phyloP scores from a whole-genome alignment of 2,329 filamentous ascomycete genomes.

The Aschersonia sp. region DNA sequence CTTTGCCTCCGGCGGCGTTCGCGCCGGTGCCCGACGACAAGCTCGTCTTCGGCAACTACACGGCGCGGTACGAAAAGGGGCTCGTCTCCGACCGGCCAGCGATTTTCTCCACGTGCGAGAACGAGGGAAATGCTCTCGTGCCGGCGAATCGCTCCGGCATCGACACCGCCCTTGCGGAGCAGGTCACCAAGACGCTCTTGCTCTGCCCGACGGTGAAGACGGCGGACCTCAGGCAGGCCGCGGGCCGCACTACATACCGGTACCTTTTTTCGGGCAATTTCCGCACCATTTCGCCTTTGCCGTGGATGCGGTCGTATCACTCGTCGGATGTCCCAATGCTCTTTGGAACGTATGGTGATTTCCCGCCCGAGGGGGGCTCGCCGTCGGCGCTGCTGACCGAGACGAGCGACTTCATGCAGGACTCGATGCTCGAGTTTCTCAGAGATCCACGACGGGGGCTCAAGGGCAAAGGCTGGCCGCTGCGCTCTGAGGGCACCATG shows the following conservation, averaged over 20 bases:
- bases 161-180: background rate
- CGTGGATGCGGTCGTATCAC: slow-evolving; percentile 15
- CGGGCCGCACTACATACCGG: slow-evolving; percentile 8
- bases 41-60: background rate
- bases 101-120: background rate
- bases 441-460: background rate
- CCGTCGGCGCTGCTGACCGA: background rate
- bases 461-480: background rate
- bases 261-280: slow-evolving; percentile 16
- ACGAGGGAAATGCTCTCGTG: background rate
- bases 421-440: background rate
- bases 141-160: background rate
- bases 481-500: background rate
- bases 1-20: background rate
- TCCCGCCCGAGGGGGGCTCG: background rate
- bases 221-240: background rate
- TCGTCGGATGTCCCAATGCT: slow-evolving; percentile 16
- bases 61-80: background rate
- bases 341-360: slow-evolving; percentile 13
- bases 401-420: background rate
- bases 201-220: background rate
- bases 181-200: background rate
- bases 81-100: background rate
- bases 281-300: slow-evolving; percentile 11
- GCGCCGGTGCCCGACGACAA: background rate